Percentiles rank a stretch among this genome's conserved stretches.
Conservation (phyloP, 139 green algal genomes). For the Volvox reticuliferus region DNA sequence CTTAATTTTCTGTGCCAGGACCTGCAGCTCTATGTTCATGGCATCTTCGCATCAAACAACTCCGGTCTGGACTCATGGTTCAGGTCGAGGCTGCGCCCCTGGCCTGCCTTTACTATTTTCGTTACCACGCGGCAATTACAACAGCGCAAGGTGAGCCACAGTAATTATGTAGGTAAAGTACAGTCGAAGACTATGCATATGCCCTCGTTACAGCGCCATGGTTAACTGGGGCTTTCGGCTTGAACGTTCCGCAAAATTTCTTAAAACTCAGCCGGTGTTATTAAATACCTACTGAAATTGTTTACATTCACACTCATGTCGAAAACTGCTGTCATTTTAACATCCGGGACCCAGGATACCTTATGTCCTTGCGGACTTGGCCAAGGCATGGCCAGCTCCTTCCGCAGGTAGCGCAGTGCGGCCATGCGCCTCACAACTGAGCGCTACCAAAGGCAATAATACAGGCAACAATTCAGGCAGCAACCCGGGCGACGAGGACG, state of each 20-base stretch:
- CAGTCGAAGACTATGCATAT: no score
- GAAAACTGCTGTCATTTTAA: not conserved
- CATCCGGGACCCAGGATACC: not conserved
- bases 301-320: not conserved
- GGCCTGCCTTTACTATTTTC: no score
- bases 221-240: not conserved
- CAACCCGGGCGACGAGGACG: conserved; percentile 15
- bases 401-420: not conserved
- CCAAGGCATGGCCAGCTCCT: not conserved
- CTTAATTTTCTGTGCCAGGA: no score
- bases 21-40: no score
- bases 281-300: no score
- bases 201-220: not conserved
- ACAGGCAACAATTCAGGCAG: not conserved
- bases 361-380: not conserved
- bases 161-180: no score
- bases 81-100: no score
- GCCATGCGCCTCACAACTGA: not conserved
- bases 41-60: no score
- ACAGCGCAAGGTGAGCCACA: no score
- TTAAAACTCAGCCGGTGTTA: not conserved
- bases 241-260: no score
- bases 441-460: not conserved
- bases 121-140: no score
- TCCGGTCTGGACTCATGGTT: no score